Evolutionary conservation across 495 filamentous ascomycete species (phyloP).

Genomic region (Talaromyces stipitatus): DNA sequence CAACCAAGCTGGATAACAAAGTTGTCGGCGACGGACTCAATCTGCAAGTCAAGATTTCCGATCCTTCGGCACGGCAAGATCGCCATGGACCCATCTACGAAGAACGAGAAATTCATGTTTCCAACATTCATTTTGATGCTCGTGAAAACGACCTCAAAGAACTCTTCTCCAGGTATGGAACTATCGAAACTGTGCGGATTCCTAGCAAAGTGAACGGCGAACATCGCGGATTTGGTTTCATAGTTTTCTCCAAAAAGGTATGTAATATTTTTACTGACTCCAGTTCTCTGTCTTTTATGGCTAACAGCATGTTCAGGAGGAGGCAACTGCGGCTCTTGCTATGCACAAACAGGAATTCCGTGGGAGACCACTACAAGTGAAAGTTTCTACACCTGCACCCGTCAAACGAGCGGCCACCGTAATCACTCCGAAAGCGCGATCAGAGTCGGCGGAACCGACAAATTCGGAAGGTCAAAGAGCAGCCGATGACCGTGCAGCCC

Average conservation of each 20-base stretch:
- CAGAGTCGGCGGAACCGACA: slow-evolving; percentile 28
- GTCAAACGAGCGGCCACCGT: slow-evolving; percentile 41
- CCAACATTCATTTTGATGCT: slow-evolving; percentile 59
- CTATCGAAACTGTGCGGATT: slow-evolving; percentile 59
- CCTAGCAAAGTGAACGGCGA: slow-evolving; percentile 55
- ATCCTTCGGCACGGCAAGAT: slow-evolving; percentile 67
- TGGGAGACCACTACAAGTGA: slow-evolving; percentile 63
- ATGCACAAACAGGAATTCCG: slow-evolving; percentile 65
- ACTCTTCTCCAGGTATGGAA: slow-evolving; percentile 68
- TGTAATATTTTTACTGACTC: not conserved
- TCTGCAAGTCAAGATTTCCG: slow-evolving; percentile 72
- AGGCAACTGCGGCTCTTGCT: slow-evolving; percentile 60
- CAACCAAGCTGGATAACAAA: slow-evolving; percentile 63
- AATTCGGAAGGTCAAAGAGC: slow-evolving; percentile 8
- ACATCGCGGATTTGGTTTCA: slow-evolving; percentile 66
- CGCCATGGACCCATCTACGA: slow-evolving; percentile 79
- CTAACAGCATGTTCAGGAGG: slow-evolving; percentile 28
- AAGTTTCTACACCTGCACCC: slow-evolving; percentile 41
- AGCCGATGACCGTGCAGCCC: slow-evolving; percentile 34
- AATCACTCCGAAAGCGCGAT: slow-evolving; percentile 27
- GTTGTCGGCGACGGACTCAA: slow-evolving; percentile 55
- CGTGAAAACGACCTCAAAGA: slow-evolving; percentile 60
- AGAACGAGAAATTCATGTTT: slow-evolving; percentile 78
- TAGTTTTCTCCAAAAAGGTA: slow-evolving; percentile 67
- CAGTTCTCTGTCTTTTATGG: not conserved